Evolutionary conservation across 805 yeast species (phyloP).

Genomic region (Blastobotrys robertii): DNA sequence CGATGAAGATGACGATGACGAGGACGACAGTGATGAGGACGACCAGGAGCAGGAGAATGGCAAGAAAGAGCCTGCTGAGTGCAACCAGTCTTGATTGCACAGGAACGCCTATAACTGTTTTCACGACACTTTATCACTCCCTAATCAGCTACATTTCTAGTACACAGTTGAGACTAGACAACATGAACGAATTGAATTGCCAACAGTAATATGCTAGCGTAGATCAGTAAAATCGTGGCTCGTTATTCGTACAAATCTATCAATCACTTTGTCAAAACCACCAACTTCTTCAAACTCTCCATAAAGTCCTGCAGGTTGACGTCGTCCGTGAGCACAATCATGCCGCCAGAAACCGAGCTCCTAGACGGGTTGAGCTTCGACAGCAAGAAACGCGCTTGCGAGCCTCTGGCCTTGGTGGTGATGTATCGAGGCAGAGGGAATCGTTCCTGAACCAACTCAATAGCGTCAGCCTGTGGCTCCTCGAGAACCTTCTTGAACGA

Average conservation of each 20-base stretch:
- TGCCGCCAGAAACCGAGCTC: constrained; percentile 49
- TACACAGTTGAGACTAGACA: too few relatives aligned
- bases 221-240: too few relatives aligned
- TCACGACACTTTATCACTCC: not conserved
- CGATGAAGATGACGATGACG: constrained; percentile 51
- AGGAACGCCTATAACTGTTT: too few relatives aligned
- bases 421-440: constrained; percentile 94
- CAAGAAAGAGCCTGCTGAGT: constrained; percentile 46
- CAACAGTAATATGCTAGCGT: too few relatives aligned
- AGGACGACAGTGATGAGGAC: constrained; percentile 45
- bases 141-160: not conserved
- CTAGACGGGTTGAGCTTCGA: constrained; percentile 88
- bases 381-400: constrained; percentile 89
- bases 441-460: constrained; percentile 76
- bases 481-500: constrained; percentile 74
- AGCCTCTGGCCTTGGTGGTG: constrained; percentile 92
- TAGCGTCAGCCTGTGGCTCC: constrained; percentile 81
- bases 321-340: constrained; percentile 90
- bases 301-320: constrained; percentile 84
- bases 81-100: constrained; percentile 38
- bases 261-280: constrained; percentile 34
- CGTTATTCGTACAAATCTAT: too few relatives aligned
- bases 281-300: constrained; percentile 79
- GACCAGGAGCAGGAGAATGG: constrained; percentile 34
- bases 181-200: too few relatives aligned